Percentiles rank a stretch among this genome's conserved stretches.
Conservation (phyloP, 768 basidiomycete species). For the Amanita rubescens region DNA sequence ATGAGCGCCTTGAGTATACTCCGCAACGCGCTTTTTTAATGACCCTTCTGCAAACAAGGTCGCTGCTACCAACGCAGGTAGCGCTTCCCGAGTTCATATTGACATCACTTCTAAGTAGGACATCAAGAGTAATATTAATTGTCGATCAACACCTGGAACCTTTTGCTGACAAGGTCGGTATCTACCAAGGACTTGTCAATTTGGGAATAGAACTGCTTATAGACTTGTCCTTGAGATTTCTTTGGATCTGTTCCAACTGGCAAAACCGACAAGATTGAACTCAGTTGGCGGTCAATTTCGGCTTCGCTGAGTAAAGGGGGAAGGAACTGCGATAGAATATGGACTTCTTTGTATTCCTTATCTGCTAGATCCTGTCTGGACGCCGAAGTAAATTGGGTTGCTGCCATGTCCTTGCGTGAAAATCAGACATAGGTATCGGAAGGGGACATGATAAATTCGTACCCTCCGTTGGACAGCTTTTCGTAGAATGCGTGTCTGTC, state of each 20-base stretch:
- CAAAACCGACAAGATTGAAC: not conserved
- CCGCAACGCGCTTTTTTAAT: too few relatives aligned
- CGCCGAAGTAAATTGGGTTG: conserved; percentile 45
- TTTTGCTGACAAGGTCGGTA: conserved; percentile 42
- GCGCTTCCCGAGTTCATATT: not conserved
- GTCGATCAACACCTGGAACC: not conserved
- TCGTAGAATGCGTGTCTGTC: not conserved
- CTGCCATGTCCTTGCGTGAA: conserved; percentile 46
- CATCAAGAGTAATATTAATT: too few relatives aligned
- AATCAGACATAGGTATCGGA: not conserved
- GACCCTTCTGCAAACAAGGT: too few relatives aligned
- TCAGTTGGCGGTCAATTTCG: not conserved
- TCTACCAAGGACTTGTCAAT: conserved; percentile 58
- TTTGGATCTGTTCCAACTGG: conserved; percentile 20
- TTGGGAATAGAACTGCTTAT: conserved; percentile 54
- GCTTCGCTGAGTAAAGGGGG: too few relatives aligned
- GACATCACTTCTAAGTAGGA: too few relatives aligned
- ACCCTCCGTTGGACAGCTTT: not conserved
- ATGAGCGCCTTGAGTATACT: too few relatives aligned
- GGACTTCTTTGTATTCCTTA: conserved; percentile 62
- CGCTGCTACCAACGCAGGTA: too few relatives aligned
- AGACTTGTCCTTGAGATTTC: conserved; percentile 41
- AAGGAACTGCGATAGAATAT: too few relatives aligned
- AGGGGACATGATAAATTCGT: not conserved
- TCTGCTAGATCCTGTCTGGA: conserved; percentile 59